A percentile compares a stretch with the other conserved stretches of the same genome.
phyloP scores from a whole-genome alignment of 352 stramenopile genomes.

The Phytophthora macrochlamydospora region DNA sequence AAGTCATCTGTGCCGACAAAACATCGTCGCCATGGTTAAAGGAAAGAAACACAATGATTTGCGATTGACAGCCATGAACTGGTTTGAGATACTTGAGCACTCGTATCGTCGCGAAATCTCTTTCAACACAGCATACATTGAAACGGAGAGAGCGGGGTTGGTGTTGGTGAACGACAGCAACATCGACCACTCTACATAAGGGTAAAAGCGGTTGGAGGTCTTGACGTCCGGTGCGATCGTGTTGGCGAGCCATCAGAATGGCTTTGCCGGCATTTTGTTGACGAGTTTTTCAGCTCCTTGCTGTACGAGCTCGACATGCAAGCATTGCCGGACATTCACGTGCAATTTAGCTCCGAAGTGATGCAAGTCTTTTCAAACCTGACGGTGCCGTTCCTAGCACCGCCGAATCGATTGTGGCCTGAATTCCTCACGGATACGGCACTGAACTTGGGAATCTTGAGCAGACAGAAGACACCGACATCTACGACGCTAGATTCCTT shows the following conservation, averaged over 20 bases:
- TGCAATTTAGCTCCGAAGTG: background rate
- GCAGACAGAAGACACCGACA: background rate
- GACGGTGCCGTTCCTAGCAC: constrained; percentile 6
- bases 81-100: no score
- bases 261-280: constrained; percentile 3
- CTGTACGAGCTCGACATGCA: constrained; percentile 8
- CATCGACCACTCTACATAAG: no score
- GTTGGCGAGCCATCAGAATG: background rate
- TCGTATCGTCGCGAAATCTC: no score
- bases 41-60: no score
- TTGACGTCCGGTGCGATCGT: background rate
- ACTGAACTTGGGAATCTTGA: constrained; percentile 1
- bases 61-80: no score
- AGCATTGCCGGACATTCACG: background rate
- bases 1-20: no score
- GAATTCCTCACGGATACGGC: background rate
- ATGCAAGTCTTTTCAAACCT: background rate
- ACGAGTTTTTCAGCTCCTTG: background rate
- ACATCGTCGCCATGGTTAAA: no score
- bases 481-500: background rate
- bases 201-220: background rate
- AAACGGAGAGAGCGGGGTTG: no score
- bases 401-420: background rate
- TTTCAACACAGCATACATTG: no score
- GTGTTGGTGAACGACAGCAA: no score